Percentiles rank a stretch among this genome's conserved stretches.
Evolutionary conservation across 2,329 filamentous ascomycete species (phyloP).

Genomic region (Pestalotiopsis sp.): DNA sequence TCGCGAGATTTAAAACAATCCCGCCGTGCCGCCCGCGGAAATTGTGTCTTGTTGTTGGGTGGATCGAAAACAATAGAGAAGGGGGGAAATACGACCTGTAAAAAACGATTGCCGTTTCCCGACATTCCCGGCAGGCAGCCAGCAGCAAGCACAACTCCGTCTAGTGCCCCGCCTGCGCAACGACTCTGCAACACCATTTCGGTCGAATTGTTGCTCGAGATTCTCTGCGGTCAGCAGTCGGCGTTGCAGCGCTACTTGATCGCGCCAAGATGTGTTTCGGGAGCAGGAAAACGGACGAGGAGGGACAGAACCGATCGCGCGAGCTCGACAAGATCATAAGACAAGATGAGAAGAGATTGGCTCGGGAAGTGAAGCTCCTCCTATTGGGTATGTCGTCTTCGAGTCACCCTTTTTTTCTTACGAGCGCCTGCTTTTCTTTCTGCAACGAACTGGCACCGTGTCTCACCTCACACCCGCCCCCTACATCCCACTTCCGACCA

Average conservation of each 20-base stretch:
- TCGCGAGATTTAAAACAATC: background rate
- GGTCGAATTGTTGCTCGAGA: background rate
- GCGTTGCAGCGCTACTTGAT: background rate
- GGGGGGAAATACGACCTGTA: background rate
- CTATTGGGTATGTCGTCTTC: constrained; percentile 71
- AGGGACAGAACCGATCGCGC: constrained; percentile 58
- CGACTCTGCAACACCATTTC: background rate
- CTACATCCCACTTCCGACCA: background rate
- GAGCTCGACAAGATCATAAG: constrained; percentile 88
- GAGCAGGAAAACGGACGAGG: constrained; percentile 51
- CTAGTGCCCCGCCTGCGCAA: background rate
- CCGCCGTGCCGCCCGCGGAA: background rate
- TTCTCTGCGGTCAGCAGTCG: background rate
- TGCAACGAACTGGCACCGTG: constrained; percentile 6
- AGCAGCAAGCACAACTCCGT: background rate
- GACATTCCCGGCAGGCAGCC: background rate
- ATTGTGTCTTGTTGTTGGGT: background rate
- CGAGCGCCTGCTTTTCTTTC: background rate
- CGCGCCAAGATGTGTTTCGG: constrained; percentile 64
- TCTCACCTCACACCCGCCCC: background rate
- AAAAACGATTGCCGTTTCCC: background rate
- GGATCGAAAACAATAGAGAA: background rate
- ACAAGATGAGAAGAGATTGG: constrained; percentile 83
- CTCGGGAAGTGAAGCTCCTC: constrained; percentile 90
- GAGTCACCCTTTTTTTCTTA: background rate